A percentile compares a stretch with the other conserved stretches of the same genome.
Evolutionary conservation across 371 early-diverging fungal genomes (phyloP).

Genomic region (Mortierella sp.): DNA sequence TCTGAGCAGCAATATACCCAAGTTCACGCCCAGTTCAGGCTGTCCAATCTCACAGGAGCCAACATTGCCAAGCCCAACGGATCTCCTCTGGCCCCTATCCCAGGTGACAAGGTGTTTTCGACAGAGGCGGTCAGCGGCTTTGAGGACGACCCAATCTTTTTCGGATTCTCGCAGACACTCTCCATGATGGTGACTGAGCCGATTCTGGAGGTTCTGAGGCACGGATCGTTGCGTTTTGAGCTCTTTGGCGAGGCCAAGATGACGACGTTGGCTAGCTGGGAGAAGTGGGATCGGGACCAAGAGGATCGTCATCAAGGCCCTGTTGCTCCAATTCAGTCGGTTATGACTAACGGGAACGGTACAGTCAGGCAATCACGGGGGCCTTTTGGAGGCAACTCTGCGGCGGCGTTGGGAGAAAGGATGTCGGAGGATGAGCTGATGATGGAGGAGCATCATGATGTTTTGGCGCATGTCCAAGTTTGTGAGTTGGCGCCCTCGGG

Average conservation of each 20-base stretch:
- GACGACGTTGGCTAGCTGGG: conserved; percentile 64
- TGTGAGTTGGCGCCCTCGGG: conserved; percentile 79
- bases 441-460: conserved; percentile 80
- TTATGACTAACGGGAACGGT: conserved; percentile 7
- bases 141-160: conserved; percentile 63
- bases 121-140: conserved; percentile 78
- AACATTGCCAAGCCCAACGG: conserved; percentile 2
- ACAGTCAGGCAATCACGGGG: conserved; percentile 17
- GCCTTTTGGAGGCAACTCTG: conserved; percentile 21
- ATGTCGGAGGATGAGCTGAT: conserved; percentile 80
- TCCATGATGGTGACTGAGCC: conserved; percentile 62
- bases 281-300: conserved; percentile 71
- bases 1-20: conserved; percentile 80
- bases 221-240: conserved; percentile 69
- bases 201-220: conserved; percentile 60
- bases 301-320: conserved; percentile 35
- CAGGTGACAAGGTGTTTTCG: conserved; percentile 72
- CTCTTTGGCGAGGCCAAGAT: conserved; percentile 74
- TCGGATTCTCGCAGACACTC: conserved; percentile 76
- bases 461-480: conserved; percentile 79
- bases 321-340: conserved; percentile 10
- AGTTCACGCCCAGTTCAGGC: conserved; percentile 85
- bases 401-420: conserved; percentile 61
- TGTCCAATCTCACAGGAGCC: conserved; percentile 70
- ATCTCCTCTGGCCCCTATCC: conserved; percentile 20